Evolutionary conservation across 1,284 basidiomycete genomes (phyloP), one percentile per base, ranked within the genome.

Genomic region (Gymnopus androsaceus): DNA sequence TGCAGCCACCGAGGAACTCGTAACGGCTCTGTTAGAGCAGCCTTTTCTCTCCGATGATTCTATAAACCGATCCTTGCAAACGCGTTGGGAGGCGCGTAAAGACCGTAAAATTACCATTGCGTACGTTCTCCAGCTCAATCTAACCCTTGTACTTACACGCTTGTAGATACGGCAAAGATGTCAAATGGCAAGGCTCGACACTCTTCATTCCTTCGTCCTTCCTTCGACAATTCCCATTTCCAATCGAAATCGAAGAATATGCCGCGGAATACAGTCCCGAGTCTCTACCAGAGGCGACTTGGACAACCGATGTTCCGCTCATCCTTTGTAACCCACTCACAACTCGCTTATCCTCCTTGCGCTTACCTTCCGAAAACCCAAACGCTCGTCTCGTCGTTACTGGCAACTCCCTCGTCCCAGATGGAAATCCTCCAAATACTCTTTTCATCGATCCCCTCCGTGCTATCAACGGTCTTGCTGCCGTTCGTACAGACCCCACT

Each of bases 11-110:
- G 68, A 72, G 45, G 79, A 84, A 37, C 68, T 90, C 2, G 78
- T 90, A n/a, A 80, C 81, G 3, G 85, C 85, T 3, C 71, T 90
- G 17, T 70, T 90, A n/a, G 79, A 85, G 49, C 82, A 88, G 53
- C 87, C 87, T 9, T 79, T 90, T 58, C 74, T 75, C 2, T 80
- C 81, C 11, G 77, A 82, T 55, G 51, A 71, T 27, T 63, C 67
- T 14, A 74, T 79, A 56, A 75, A 71, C 46, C 66, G 71, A 41
- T 63, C 62, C 15, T 63, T 84, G 48, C 75, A 74, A 51, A 66
- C 72, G 51, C 74, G 51, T 25, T 53, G 51, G 51, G 19, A 34
- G 14, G 14, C 23, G 17, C 21, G 31, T 25, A 17, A 42, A 14
- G 19, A 45, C 12, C 9, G 36, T 12, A 37, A 45, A 23, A 44